These are phyloP conservation scores for Durio zibethinus DNA, from an alignment of 345 rosid genomes.

Conservation along the genomic window DNA sequence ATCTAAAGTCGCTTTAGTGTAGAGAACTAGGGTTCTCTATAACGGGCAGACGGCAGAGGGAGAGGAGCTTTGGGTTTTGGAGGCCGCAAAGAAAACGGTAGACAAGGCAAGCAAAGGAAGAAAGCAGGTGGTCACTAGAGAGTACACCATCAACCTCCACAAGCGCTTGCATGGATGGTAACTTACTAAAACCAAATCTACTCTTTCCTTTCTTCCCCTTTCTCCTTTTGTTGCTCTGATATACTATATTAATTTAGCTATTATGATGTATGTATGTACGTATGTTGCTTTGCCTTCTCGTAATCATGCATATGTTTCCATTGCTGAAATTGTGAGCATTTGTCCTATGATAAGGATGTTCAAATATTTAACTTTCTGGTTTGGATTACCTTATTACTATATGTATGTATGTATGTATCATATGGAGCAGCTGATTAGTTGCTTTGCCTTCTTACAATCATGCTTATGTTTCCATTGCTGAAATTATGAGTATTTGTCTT, in stretches of 20 bases:
- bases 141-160: slow-evolving; percentile 68
- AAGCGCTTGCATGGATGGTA: slow-evolving; percentile 68
- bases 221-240: not conserved
- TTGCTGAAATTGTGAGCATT: no score
- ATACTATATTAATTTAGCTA: no score
- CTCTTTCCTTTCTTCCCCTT: not conserved
- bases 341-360: no score
- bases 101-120: slow-evolving; percentile 49
- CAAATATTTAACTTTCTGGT: no score
- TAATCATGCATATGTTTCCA: not conserved
- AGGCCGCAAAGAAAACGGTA: slow-evolving; percentile 30
- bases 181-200: not conserved
- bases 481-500: not conserved
- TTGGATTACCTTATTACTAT: no score
- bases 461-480: not conserved
- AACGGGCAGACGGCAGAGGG: not conserved
- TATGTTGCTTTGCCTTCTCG: not conserved
- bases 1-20: not conserved
- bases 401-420: no score
- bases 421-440: no score
- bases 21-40: slow-evolving; percentile 16
- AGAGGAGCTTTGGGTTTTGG: not conserved
- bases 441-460: not conserved
- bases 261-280: not conserved
- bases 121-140: slow-evolving; percentile 65